phyloP scores from a whole-genome alignment of 768 basidiomycete genomes.

The Plicaturopsis crispa region DNA sequence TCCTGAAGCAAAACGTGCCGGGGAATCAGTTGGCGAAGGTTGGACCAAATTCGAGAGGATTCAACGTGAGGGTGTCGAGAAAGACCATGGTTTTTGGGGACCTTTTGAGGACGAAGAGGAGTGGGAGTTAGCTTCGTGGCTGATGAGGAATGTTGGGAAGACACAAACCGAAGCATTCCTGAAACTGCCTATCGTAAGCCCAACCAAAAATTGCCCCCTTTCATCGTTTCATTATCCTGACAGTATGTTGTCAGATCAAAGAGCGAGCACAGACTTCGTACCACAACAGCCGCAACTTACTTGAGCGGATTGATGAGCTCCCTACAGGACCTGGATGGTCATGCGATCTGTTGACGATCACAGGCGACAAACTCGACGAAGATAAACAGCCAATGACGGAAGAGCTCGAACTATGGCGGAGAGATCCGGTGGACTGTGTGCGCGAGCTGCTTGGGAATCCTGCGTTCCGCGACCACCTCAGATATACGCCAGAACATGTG shows the following conservation, averaged over 20 bases:
- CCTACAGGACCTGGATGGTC: conserved; percentile 15
- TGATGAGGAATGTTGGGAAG: conserved; percentile 20
- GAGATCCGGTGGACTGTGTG: conserved; percentile 23
- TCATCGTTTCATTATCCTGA: background rate
- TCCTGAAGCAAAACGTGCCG: conserved; percentile 3
- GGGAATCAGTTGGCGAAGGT: conserved; percentile 1
- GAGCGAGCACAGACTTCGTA: conserved; percentile 14
- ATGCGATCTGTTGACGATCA: conserved; percentile 13
- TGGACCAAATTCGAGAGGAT: conserved; percentile 12
- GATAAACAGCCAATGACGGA: conserved; percentile 6
- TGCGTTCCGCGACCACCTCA: background rate
- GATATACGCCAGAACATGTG: background rate
- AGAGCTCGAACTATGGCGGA: conserved; percentile 18
- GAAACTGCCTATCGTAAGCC: conserved; percentile 19
- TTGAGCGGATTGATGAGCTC: conserved; percentile 18
- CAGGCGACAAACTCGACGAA: conserved; percentile 11
- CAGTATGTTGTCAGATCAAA: conserved; percentile 9
- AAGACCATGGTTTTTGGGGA: conserved; percentile 10
- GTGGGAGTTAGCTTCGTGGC: conserved; percentile 25
- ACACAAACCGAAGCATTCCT: conserved; percentile 23
- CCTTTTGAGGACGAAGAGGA: conserved; percentile 24
- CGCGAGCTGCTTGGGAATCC: conserved; percentile 23
- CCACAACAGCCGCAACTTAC: conserved; percentile 15
- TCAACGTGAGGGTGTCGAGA: conserved; percentile 1
- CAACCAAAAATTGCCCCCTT: background rate